Evolutionary conservation across 139 green algal genomes (phyloP).

Genomic region (Trebouxia sp.): DNA sequence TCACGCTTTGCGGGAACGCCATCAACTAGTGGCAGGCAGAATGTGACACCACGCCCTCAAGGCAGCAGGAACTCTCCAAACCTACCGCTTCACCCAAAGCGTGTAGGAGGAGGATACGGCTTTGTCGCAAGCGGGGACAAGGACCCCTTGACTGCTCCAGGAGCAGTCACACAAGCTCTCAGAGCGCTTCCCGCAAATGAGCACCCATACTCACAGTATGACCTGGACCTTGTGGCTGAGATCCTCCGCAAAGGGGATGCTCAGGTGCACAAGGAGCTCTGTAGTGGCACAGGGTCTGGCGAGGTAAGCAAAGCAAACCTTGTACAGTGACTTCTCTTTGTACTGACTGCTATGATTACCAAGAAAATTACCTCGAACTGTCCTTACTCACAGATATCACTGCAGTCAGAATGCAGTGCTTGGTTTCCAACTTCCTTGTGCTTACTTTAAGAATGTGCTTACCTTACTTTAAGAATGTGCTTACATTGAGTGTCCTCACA

Average conservation of each 20-base stretch:
- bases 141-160: background rate
- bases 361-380: background rate
- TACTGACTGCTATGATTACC: no score
- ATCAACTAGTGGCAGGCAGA: background rate
- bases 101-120: slow-evolving; percentile 24
- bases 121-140: background rate
- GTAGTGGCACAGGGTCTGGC: slow-evolving; percentile 19
- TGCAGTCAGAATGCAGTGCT: background rate
- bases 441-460: no score
- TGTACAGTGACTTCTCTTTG: no score
- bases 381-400: background rate
- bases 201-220: slow-evolving; percentile 50
- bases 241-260: slow-evolving; percentile 46
- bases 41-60: background rate
- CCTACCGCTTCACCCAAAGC: background rate
- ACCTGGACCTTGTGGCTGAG: slow-evolving; percentile 53
- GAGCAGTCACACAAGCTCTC: slow-evolving; percentile 41
- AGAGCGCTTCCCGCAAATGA: slow-evolving; percentile 44
- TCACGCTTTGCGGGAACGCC: slow-evolving; percentile 1
- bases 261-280: slow-evolving; percentile 30
- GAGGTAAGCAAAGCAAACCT: no score
- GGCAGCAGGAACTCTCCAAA: slow-evolving; percentile 4
- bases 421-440: no score
- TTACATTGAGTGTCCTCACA: no score
- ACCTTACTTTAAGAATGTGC: no score